Conservation (phyloP, 139 green algal species). For the Eudorina sp. region DNA sequence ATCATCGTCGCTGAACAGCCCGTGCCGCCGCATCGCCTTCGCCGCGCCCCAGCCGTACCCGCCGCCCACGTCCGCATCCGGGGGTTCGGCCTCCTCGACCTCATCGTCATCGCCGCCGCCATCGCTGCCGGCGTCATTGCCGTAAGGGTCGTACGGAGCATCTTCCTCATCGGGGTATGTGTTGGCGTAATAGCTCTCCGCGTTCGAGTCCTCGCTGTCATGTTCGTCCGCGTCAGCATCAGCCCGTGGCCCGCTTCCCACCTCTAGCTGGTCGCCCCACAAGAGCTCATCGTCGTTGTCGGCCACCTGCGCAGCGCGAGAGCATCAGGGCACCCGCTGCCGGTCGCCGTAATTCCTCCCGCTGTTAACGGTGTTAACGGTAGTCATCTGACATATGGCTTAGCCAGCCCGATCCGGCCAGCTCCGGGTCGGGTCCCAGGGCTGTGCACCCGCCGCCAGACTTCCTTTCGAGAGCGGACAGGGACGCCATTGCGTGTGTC, state of each 20-base stretch:
- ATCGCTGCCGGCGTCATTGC: background rate
- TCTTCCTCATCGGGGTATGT: constrained; percentile 48
- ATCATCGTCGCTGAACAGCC: background rate
- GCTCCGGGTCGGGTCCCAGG: too few species aligned
- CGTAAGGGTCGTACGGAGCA: background rate
- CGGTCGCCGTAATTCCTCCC: too few species aligned
- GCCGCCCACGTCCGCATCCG: background rate
- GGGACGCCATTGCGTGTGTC: too few species aligned
- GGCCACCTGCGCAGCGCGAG: background rate
- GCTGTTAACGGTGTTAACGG: too few species aligned
- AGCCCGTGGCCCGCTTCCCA: background rate
- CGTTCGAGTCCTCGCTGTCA: constrained; percentile 65
- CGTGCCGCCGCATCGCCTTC: background rate
- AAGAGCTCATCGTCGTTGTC: constrained; percentile 52
- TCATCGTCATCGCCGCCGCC: background rate
- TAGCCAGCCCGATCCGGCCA: too few species aligned
- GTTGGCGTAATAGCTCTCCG: constrained; percentile 63
- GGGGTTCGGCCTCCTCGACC: background rate
- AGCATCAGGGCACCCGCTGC: background rate
- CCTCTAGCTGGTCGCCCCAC: constrained; percentile 5
- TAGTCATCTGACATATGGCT: too few species aligned
- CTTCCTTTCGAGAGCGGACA: too few species aligned
- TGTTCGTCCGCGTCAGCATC: constrained; percentile 28
- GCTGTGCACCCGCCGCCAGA: too few species aligned
- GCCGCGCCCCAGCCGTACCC: background rate